Conservation (phyloP, 352 stramenopile species). For the Blastocystis hominis region DNA sequence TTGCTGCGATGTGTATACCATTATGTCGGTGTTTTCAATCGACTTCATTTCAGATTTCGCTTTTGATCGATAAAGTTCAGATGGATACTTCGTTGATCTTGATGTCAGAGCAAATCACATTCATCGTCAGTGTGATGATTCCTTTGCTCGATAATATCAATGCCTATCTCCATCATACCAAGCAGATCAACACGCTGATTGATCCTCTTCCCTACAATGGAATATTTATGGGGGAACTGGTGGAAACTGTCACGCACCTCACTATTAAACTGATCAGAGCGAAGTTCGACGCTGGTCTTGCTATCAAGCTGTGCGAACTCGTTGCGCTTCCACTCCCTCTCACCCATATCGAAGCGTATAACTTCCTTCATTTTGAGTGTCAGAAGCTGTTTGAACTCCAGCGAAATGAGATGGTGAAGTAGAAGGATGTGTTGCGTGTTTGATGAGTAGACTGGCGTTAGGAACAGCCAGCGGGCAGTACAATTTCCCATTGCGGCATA, state of each 20-base stretch:
- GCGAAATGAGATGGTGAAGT: too few relatives aligned
- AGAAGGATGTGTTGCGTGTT: too few relatives aligned
- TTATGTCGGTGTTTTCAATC: neutral
- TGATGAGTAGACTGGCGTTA: neutral
- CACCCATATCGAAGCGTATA: neutral
- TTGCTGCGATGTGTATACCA: neutral
- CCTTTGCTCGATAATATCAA: too few relatives aligned
- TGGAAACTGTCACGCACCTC: neutral
- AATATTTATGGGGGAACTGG: neutral
- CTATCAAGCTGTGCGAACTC: neutral
- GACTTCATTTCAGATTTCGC: neutral
- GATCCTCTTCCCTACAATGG: neutral
- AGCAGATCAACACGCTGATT: too few relatives aligned
- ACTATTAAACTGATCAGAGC: neutral
- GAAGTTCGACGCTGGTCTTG: neutral
- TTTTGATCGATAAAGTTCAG: neutral
- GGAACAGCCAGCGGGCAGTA: neutral
- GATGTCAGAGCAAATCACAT: too few relatives aligned
- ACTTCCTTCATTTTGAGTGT: neutral
- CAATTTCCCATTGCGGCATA: neutral
- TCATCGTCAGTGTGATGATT: too few relatives aligned
- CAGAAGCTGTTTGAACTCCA: neutral
- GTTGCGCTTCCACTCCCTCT: neutral
- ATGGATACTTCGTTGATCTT: too few relatives aligned
- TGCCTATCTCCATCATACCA: too few relatives aligned